These are phyloP conservation scores for Xylaria acuta DNA, from an alignment of 495 filamentous ascomycete genomes.

Conservation along the genomic window DNA sequence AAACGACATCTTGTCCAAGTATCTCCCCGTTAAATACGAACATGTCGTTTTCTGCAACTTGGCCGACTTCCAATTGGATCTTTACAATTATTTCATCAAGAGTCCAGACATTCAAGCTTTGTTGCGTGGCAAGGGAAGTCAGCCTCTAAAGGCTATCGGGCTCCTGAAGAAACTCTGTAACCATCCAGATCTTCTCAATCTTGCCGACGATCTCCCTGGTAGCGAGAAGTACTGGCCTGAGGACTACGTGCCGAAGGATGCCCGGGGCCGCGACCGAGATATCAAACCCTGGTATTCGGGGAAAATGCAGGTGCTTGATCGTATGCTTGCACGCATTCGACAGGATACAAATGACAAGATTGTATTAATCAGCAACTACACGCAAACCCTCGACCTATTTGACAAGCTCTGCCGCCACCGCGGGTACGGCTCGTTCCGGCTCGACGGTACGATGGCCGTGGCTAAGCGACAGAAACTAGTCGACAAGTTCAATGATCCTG, in stretches of 20 bases:
- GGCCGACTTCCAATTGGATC: constrained; percentile 85
- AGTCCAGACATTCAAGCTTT: constrained; percentile 94
- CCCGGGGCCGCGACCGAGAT: constrained; percentile 87
- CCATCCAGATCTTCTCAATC: constrained; percentile 90
- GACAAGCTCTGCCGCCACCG: constrained; percentile 86
- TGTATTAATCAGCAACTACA: constrained; percentile 98
- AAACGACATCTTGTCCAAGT: constrained; percentile 98
- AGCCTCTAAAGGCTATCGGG: constrained; percentile 94
- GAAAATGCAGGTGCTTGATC: constrained; percentile 97
- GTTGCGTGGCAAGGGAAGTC: constrained; percentile 91
- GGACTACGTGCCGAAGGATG: constrained; percentile 87
- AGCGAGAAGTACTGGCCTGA: constrained; percentile 83
- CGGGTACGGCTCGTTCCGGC: constrained; percentile 82
- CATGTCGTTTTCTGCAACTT: constrained; percentile 99
- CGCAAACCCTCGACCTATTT: constrained; percentile 94
- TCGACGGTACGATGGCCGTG: constrained; percentile 97
- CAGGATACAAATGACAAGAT: constrained; percentile 99
- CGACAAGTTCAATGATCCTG: constrained; percentile 96
- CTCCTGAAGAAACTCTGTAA: constrained; percentile 99
- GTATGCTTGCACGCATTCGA: constrained; percentile 96
- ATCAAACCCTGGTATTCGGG: constrained; percentile 96
- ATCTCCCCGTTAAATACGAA: constrained; percentile 98
- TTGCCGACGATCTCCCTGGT: constrained; percentile 84
- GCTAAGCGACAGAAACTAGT: constrained; percentile 96
- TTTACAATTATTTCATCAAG: constrained; percentile 97